These are phyloP conservation scores for Paxillus ammoniavirescens DNA, from an alignment of 768 basidiomycete genomes.

Conservation along the genomic window DNA sequence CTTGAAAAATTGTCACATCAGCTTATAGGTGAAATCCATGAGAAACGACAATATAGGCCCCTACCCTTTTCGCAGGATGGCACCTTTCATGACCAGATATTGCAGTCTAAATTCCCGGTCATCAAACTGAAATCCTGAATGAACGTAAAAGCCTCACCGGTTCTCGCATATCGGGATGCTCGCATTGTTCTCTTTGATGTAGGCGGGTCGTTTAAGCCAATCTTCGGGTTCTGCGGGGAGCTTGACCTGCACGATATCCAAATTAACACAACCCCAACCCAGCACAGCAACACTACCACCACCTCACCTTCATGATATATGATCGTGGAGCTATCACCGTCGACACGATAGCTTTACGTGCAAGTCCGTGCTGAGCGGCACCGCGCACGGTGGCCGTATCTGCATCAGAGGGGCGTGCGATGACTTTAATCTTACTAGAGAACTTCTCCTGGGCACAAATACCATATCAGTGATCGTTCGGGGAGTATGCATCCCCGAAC, in stretches of 20 bases:
- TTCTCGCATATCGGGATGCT: slow-evolving; percentile 82
- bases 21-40: slow-evolving; percentile 10
- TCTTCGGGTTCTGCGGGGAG: slow-evolving; percentile 86
- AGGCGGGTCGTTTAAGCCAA: slow-evolving; percentile 80
- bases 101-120: slow-evolving; percentile 56
- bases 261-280: background rate
- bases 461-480: slow-evolving; percentile 9
- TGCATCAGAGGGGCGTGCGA: slow-evolving; percentile 81
- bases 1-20: slow-evolving; percentile 36
- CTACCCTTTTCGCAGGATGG: slow-evolving; percentile 82
- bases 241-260: slow-evolving; percentile 56
- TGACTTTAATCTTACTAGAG: slow-evolving; percentile 61
- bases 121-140: slow-evolving; percentile 9
- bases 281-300: background rate
- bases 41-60: slow-evolving; percentile 21
- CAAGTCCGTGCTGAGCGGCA: slow-evolving; percentile 85
- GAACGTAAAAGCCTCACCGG: slow-evolving; percentile 42
- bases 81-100: slow-evolving; percentile 85
- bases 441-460: slow-evolving; percentile 58
- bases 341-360: slow-evolving; percentile 72
- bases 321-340: slow-evolving; percentile 79
- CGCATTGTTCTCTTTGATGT: slow-evolving; percentile 75
- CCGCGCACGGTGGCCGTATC: slow-evolving; percentile 88
- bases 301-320: slow-evolving; percentile 79
- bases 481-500: slow-evolving; percentile 18